These are phyloP conservation scores for Chrysopogon serrulatus DNA, from an alignment of 176 grass and related monocot species.

Conservation along the genomic window DNA sequence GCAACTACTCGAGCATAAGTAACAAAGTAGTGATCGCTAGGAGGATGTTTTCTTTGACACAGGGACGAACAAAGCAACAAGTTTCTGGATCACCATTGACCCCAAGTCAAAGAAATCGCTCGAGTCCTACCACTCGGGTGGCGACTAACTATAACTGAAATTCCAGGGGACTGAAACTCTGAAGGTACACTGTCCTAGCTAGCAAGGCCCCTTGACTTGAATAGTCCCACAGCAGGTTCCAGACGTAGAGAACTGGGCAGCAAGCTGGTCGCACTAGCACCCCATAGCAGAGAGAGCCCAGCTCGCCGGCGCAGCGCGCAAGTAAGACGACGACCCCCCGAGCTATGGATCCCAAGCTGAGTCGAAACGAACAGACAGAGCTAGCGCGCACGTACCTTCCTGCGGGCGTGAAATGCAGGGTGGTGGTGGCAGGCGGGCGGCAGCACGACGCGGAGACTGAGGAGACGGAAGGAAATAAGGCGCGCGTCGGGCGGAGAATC, in stretches of 20 bases:
- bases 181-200: neutral
- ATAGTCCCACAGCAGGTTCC: neutral
- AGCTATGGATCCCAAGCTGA: neutral
- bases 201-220: neutral
- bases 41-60: neutral
- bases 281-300: neutral
- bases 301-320: neutral
- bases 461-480: neutral
- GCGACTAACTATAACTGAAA: neutral
- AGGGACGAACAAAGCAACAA: neutral
- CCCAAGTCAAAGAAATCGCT: neutral
- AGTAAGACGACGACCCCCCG: neutral
- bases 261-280: neutral
- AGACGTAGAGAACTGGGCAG: neutral
- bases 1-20: neutral
- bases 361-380: neutral
- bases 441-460: neutral
- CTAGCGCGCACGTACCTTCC: neutral
- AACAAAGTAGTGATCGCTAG: neutral
- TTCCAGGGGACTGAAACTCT: neutral
- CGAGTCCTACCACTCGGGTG: neutral
- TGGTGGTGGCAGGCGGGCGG: neutral
- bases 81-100: neutral
- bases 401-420: neutral
- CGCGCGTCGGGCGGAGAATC: constrained; percentile 25